phyloP scores from a whole-genome alignment of 202 grass and related monocot species.

The Eragrostis tef region DNA sequence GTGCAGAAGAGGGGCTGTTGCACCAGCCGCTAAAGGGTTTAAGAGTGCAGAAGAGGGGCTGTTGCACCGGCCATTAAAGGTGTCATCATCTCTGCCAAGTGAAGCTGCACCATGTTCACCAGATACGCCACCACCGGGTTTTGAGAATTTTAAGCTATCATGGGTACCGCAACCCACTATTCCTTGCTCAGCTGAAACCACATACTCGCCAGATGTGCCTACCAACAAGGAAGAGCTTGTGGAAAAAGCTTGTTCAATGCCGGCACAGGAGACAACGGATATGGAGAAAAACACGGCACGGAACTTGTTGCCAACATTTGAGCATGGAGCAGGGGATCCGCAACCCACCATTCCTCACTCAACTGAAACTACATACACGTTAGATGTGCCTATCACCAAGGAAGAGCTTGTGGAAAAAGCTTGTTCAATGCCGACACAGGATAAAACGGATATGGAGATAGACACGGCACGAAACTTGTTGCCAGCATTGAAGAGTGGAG shows the following conservation, averaged over 20 bases:
- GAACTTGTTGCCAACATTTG: slow-evolving; percentile 4
- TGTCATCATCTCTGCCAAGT: not conserved
- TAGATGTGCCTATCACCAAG: slow-evolving; percentile 33
- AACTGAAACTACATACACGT: slow-evolving; percentile 29
- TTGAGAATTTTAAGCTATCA: slow-evolving; percentile 52
- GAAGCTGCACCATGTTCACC: slow-evolving; percentile 43
- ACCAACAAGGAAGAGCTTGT: slow-evolving; percentile 29
- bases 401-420: slow-evolving; percentile 22
- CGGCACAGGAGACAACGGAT: slow-evolving; percentile 10
- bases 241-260: slow-evolving; percentile 27
- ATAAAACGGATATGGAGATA: slow-evolving; percentile 31
- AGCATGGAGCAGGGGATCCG: not conserved
- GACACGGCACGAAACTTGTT: not conserved
- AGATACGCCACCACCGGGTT: slow-evolving; percentile 49
- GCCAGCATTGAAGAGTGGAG: slow-evolving; percentile 8
- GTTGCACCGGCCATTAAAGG: slow-evolving; percentile 9
- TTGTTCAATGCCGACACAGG: slow-evolving; percentile 6
- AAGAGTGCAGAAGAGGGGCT: not conserved
- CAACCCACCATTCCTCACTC: slow-evolving; percentile 18
- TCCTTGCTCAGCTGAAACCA: slow-evolving; percentile 33
- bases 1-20: not conserved
- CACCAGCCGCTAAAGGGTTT: slow-evolving; percentile 2
- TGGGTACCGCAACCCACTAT: slow-evolving; percentile 15
- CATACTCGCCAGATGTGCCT: slow-evolving; percentile 23
- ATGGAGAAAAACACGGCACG: slow-evolving; percentile 15